Evolutionary conservation across 2,329 filamentous ascomycete species (phyloP), one percentile per base, ranked within the genome.

Genomic region (Diplodia scrobiculata): DNA sequence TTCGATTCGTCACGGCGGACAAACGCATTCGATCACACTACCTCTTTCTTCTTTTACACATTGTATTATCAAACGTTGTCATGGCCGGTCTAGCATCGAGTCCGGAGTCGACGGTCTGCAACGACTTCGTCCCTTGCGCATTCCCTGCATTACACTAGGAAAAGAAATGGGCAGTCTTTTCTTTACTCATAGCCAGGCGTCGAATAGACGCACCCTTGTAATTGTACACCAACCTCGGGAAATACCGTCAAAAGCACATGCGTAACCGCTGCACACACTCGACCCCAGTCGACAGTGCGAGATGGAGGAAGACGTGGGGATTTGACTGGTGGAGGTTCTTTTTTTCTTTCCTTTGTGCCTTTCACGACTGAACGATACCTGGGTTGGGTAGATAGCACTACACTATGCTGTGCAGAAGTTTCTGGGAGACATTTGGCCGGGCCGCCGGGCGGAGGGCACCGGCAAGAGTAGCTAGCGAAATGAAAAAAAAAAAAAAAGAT

Each of bases 61-160:
- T 62, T 62, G 52, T 55, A 65, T 65, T 65, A 65, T 51, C 63
- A 65, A n/a, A 65, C 63, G 63, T 65, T 55, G 63, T 55, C 63
- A 55, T 36, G 63, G 63, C 63, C 63, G 60, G 60, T 50, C 50
- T 32, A 47, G 60, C 60, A 54, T 54, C 48, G 38, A 34, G 51
- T 48, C 36, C 62, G 34, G 13, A 21, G 53, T 54, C 62, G 50
- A 45, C 47, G 36, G 50, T 63, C 47, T 36, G 63, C 52, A 65
- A 51, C 63, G 63, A 54, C 29, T 21, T 55, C 52, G 27, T 55
- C 52, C 17, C 29, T 45, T 48, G 51, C 58, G 58, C 58, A 62
- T 50, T 32, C 21, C 38, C 54, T 59, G 54, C 54, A 29, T 59
- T 32, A 34, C 54, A 59, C n/a, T 10, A 34, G 29, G 58, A 50